Conservation (phyloP, 1,284 basidiomycete species). For the Phlebopus sp. region DNA sequence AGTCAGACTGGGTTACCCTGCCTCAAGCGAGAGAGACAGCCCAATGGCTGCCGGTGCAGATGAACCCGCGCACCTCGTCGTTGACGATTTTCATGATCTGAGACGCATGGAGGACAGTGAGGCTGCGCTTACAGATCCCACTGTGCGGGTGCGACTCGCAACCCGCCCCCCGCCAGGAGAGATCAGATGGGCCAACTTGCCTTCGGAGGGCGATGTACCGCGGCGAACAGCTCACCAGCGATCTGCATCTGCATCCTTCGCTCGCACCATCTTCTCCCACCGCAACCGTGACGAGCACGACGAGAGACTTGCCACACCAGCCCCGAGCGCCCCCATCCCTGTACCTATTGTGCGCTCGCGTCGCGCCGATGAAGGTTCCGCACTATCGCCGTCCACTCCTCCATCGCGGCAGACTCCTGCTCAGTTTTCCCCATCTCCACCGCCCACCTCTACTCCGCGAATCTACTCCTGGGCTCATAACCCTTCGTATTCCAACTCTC, state of each 20-base stretch:
- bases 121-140: constrained; percentile 9
- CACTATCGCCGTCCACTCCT: constrained; percentile 25
- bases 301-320: constrained; percentile 14
- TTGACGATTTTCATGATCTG: constrained; percentile 32
- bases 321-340: constrained; percentile 30
- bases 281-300: constrained; percentile 3
- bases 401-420: constrained; percentile 25
- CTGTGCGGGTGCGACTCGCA: constrained; percentile 27
- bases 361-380: constrained; percentile 24
- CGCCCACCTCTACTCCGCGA: constrained; percentile 45
- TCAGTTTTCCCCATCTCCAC: constrained; percentile 44
- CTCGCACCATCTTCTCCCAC: not conserved
- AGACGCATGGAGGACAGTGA: constrained; percentile 11
- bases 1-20: constrained; percentile 26
- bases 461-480: constrained; percentile 39
- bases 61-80: constrained; percentile 36
- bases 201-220: constrained; percentile 1
- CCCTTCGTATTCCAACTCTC: constrained; percentile 27
- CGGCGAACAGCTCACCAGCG: constrained; percentile 2
- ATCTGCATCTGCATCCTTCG: not conserved
- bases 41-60: constrained; percentile 42
- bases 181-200: constrained; percentile 8
- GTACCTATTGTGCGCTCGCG: constrained; percentile 23
- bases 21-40: constrained; percentile 37
- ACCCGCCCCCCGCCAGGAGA: constrained; percentile 11